Base-by-base conservation (phyloP, 106 monocot species). In the Dioscorea alata region DNA sequence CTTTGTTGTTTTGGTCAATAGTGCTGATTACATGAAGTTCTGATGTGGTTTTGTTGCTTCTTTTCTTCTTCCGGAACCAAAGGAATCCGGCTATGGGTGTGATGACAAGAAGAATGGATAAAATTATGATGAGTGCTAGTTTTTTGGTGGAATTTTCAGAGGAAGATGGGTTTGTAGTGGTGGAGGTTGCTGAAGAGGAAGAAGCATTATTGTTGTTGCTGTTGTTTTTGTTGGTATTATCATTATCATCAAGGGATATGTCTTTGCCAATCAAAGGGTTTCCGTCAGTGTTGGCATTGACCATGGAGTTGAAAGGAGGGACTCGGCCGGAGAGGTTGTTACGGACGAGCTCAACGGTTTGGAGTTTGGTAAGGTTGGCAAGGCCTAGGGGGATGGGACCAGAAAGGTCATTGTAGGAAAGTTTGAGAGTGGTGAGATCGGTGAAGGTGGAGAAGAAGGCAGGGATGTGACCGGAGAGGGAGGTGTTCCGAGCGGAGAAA, bases 341-440 rank as follows among this genome's bases (percentile, higher is more conserved):
- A 65, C 88, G 88, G 4, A 88, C 58, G 52, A 86, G 79, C 49
- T 83, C 71, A 69, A 95, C 85, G 0, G 72, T 65, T 2, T 59
- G 42, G 22, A 95, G 73, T 15, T 78, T 67, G 23, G 75, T 86
- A 52, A 81, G 76, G 33, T 81, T 88, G 61, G 82, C 78, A 35
- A 95, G 52, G 22, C 91, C 91, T 1, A 10, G 10, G 0, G 95
- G 95, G 50, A 95, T 88, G 13, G 91, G 85, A 4, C 95, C 95
- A 9, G 85, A 74, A 66, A 95, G 91, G 25, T 49, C 68, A 65
- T 95, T 94, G 83, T 90, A 90, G 22, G 90, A 87, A 9, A 94
- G 81, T n/a, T 83, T 49, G 21, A 94, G 74, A 16, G 22, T 4
- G 66, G 76, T 52, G 31, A 94, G 48, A 23, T 64, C 65, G 6